Percentiles rank a stretch among this genome's conserved stretches.
These are phyloP conservation scores for Diacronema lutheri DNA, from an alignment of 78 protist species.

Conservation along the genomic window DNA sequence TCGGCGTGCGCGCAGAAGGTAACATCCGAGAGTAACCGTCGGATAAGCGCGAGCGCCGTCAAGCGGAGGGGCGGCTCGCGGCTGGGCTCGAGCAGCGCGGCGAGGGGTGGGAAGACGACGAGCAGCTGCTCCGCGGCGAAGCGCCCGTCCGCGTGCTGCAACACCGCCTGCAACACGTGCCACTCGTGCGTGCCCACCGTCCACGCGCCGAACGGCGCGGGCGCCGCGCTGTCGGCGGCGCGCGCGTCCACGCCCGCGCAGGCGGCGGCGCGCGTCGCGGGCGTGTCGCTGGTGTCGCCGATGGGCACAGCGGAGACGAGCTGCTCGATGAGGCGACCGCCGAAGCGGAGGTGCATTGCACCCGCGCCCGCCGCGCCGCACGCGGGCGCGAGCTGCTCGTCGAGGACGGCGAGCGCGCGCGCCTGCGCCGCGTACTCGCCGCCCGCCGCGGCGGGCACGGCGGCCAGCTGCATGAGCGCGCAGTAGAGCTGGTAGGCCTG, in stretches of 20 bases:
- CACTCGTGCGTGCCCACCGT: not conserved
- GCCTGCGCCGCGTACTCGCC: not conserved
- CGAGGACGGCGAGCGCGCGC: not conserved
- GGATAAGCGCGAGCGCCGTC: not conserved
- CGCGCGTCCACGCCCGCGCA: no score
- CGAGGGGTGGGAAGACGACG: not conserved
- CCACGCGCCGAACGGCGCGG: not conserved
- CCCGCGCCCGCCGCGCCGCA: not conserved
- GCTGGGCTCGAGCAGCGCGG: not conserved
- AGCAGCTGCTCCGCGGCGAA: not conserved
- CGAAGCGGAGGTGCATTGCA: not conserved
- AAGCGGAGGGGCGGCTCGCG: not conserved
- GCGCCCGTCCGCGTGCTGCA: not conserved
- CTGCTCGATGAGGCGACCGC: no score
- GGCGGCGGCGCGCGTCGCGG: no score
- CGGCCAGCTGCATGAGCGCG: slow-evolving; percentile 3
- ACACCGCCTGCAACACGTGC: not conserved
- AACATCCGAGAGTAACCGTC: not conserved
- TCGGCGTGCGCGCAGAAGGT: not conserved
- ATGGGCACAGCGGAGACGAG: no score
- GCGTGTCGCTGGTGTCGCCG: no score
- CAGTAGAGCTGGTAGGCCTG: not conserved
- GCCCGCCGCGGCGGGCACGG: not conserved
- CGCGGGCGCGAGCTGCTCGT: not conserved
- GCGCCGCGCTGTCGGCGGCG: no score